Base-by-base conservation (phyloP, 768 basidiomycete species). In the Postia placenta region DNA sequence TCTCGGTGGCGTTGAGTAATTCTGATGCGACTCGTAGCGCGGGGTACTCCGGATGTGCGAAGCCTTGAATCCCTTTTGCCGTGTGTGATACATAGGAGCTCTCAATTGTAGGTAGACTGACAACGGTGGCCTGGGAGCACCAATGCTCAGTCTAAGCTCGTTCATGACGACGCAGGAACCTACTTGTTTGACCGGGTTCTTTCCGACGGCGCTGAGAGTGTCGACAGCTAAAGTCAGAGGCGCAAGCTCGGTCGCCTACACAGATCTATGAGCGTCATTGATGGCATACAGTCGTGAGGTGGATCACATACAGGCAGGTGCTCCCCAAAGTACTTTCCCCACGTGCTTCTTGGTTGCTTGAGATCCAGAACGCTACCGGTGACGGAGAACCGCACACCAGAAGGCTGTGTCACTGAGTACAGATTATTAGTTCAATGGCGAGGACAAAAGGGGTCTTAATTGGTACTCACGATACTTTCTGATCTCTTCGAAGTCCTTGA, bases 91-190 rank as follows among this genome's bases (percentile, higher is more conserved):
- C 86, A 64, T 83, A 98, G 2, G 90, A 87, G 59, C 92, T 95
- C 68, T 99, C 96, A 53, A 97, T 95, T 3, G 92, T 92, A 1
- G 93, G 86, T 49, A 98, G 76, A 52, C 89, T 84, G 67, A 94
- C 85, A 20, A 98, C 76, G 24, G 92, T 75, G 23, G 87, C 89
- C 87, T 92, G 39, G 30, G 45, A 33, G n/a, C n/a, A n/a, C n/a
- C n/a, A n/a, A n/a, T n/a, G n/a, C n/a, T 35, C 12, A 56, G 49
- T 20, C 40, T 4, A 19, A 15, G 20, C 20, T n/a, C 33, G n/a
- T n/a, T 11, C n/a, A n/a, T n/a, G n/a, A n/a, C n/a, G n/a, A n/a
- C n/a, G n/a, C 19, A 28, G 6, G 22, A 24, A 61, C 51, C 56
- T 52, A 89, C 90, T 75, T 83, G 86, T 62, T 74, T 81, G 5